Percentiles rank a stretch among this genome's conserved stretches.
phyloP scores from a whole-genome alignment of 176 grass and related monocot genomes.

The Oryza officinalis region DNA sequence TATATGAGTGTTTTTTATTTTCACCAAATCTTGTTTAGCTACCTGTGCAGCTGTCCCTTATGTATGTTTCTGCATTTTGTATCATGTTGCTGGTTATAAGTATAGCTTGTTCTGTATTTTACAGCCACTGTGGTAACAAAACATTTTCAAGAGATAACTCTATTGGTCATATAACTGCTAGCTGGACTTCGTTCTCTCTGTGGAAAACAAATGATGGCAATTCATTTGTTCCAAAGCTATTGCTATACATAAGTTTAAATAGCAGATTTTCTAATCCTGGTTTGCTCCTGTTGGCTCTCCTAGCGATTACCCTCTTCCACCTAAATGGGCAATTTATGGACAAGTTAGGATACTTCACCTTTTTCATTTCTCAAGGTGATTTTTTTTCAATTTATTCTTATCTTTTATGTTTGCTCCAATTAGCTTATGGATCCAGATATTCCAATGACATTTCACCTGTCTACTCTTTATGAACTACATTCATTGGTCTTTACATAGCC shows the following conservation, averaged over 20 bases:
- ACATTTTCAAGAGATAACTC: conserved; percentile 73
- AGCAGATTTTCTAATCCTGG: conserved; percentile 95
- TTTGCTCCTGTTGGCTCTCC: conserved; percentile 94
- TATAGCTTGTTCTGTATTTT: conserved; percentile 95
- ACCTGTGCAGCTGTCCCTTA: conserved; percentile 5
- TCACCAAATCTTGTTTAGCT: conserved; percentile 28
- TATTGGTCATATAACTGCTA: conserved; percentile 68
- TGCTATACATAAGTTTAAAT: conserved; percentile 88
- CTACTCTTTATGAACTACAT: conserved; percentile 95
- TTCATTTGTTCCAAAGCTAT: conserved; percentile 49
- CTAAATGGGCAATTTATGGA: conserved; percentile 98
- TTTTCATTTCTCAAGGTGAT: neutral
- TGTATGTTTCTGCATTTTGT: conserved; percentile 8
- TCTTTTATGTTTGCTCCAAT: conserved; percentile 56
- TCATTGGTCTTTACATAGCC: conserved; percentile 92
- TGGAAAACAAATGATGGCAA: conserved; percentile 91
- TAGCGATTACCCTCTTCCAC: conserved; percentile 86
- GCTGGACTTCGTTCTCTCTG: conserved; percentile 69
- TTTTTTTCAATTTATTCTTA: conserved; percentile 25
- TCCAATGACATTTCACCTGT: conserved; percentile 82
- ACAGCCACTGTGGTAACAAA: conserved; percentile 92
- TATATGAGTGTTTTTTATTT: neutral
- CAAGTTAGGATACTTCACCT: conserved; percentile 53
- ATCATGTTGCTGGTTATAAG: conserved; percentile 78
- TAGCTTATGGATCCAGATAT: conserved; percentile 69